Conservation (phyloP, 139 green algal genomes). For the Eudorina sp. region DNA sequence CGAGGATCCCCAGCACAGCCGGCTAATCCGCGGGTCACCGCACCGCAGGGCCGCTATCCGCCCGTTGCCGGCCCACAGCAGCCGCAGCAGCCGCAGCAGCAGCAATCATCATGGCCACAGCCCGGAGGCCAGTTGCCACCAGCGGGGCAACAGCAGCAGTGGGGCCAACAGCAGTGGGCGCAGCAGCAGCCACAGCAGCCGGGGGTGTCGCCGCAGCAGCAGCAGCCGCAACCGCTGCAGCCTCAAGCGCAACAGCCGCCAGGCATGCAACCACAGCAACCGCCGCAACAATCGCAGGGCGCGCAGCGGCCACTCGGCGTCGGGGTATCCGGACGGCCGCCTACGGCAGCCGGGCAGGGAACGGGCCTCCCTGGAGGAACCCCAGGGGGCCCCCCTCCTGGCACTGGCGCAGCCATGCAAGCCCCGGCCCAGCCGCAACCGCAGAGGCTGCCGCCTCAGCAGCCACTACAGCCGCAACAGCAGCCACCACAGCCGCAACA, state of each 20-base stretch:
- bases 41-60: neutral
- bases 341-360: neutral
- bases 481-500: constrained; percentile 35
- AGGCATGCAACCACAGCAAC: neutral
- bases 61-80: neutral
- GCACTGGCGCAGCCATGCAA: too few relatives aligned
- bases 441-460: neutral
- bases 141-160: constrained; percentile 25
- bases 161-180: constrained; percentile 11
- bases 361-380: neutral
- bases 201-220: neutral
- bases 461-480: neutral
- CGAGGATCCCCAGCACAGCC: neutral
- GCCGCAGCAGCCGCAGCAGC: constrained; percentile 25
- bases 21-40: neutral
- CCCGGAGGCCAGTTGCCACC: neutral
- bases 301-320: neutral
- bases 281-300: neutral
- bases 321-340: neutral
- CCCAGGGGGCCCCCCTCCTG: too few relatives aligned
- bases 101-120: constrained; percentile 35
- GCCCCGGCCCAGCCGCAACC: too few relatives aligned
- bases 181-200: constrained; percentile 8
- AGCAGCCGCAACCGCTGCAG: constrained; percentile 4
- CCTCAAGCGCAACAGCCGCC: too few relatives aligned